phyloP scores from a whole-genome alignment of 257 asterid genomes.

The Fraxinus cuspidata region DNA sequence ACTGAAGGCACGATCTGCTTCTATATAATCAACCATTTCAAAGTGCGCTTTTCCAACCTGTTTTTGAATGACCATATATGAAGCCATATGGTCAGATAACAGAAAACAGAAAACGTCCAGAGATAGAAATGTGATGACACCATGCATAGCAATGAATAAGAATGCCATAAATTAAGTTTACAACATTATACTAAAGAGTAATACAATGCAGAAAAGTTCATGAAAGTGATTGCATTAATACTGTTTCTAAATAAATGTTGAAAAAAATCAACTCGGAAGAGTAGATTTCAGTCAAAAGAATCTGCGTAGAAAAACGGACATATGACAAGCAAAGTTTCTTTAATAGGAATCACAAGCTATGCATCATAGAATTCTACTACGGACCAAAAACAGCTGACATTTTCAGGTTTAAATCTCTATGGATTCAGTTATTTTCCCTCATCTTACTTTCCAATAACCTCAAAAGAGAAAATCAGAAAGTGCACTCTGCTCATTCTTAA shows the following conservation, averaged over 20 bases:
- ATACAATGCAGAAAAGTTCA: not conserved
- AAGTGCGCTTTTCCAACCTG: constrained; percentile 94
- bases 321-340: not conserved
- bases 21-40: constrained; percentile 92
- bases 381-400: not conserved
- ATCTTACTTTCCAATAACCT: not conserved
- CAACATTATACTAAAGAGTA: constrained; percentile 2
- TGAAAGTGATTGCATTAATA: constrained; percentile 17
- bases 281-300: not conserved
- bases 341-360: not conserved
- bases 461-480: not conserved
- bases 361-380: not conserved
- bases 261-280: not conserved
- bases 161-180: not conserved
- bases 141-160: constrained; percentile 7
- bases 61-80: constrained; percentile 28
- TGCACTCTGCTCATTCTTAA: not conserved
- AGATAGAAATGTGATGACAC: constrained; percentile 2
- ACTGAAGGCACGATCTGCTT: constrained; percentile 92
- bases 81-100: constrained; percentile 29
- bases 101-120: constrained; percentile 19
- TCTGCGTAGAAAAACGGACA: not conserved
- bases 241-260: not conserved
- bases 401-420: not conserved
- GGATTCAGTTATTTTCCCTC: not conserved